Evolutionary conservation across 176 grass and related monocot genomes (phyloP), one percentile per base, ranked within the genome.

Genomic region (Sorghum bicolor): DNA sequence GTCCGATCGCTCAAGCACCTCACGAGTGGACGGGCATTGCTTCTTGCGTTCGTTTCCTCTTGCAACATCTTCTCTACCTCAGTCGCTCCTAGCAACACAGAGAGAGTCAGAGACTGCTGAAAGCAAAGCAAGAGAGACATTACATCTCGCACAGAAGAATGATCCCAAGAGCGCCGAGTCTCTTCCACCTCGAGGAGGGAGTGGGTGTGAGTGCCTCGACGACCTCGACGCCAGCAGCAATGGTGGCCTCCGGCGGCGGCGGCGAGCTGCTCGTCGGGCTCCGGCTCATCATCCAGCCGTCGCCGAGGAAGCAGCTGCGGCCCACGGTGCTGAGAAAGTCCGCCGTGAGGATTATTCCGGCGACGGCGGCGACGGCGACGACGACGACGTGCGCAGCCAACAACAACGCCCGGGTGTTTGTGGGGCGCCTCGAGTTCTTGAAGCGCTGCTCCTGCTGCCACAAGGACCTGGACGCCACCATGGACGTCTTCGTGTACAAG

Each of bases 401-500:
- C 33, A 34, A 34, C 14, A 17, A 5, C 4, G 45, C 1, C 45
- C 45, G 15, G 24, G 30, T 33, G 24, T 83, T 79, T 11, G 14
- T 24, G 26, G 66, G 64, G n/a, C n/a, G n/a, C n/a, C 53, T 86
- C 2, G 83, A 84, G 61, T 94, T 97, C 75, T 30, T 97, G 25
- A 92, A 94, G 77, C 5, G 31, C 82, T 97, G 94, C 79, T 86
- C 76, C 74, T 79, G 87, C 72, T 97, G 94, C 83, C 78, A 88
- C 45, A 90, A 50, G 80, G 79, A 80, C 73, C 77, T 97, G 38
- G 76, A 66, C 71, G 76, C 67, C 67, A 57, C 72, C 63, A 90
- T 86, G 94, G 92, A 97, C 87, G 83, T 94, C 19, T 97, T 92
- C 45, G 87, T 97, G 52, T 94, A 94, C 80, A 97, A 90, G 93